A percentile compares a stretch with the other conserved stretches of the same genome.
phyloP scores from a whole-genome alignment of 768 basidiomycete species.

The Tricholoma bakamatsutake region DNA sequence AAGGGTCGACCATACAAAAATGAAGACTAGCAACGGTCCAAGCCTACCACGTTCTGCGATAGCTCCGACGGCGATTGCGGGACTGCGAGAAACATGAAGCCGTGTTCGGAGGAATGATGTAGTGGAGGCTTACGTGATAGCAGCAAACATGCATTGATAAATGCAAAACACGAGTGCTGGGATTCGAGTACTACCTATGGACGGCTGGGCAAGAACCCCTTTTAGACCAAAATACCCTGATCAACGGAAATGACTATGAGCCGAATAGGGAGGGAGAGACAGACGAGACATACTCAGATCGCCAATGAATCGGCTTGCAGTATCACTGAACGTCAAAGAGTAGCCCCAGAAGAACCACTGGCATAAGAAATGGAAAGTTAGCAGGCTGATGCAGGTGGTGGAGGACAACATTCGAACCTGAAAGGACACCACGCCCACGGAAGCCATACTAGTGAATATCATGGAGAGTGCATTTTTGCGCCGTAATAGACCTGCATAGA shows the following conservation, averaged over 20 bases:
- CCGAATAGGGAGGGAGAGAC: background rate
- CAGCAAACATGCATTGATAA: slow-evolving; percentile 89
- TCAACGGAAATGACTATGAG: background rate
- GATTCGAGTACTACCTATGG: slow-evolving; percentile 63
- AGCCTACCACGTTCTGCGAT: slow-evolving; percentile 86
- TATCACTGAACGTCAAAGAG: slow-evolving; percentile 85
- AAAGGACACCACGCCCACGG: slow-evolving; percentile 75
- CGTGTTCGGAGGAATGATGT: slow-evolving; percentile 10
- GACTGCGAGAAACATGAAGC: slow-evolving; percentile 35
- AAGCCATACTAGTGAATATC: slow-evolving; percentile 77
- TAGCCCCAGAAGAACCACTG: slow-evolving; percentile 99
- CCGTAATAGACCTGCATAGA: slow-evolving; percentile 87
- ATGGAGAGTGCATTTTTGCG: slow-evolving; percentile 92
- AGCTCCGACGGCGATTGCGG: slow-evolving; percentile 87
- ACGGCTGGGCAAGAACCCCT: slow-evolving; percentile 69
- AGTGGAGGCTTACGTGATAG: slow-evolving; percentile 60
- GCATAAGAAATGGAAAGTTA: background rate
- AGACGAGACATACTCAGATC: slow-evolving; percentile 56
- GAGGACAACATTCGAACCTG: slow-evolving; percentile 47
- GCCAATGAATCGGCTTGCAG: slow-evolving; percentile 73
- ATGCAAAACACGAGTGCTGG: slow-evolving; percentile 75
- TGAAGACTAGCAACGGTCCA: slow-evolving; percentile 83
- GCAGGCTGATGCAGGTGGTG: background rate
- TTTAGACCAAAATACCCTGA: slow-evolving; percentile 80
- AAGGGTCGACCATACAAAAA: slow-evolving; percentile 84